These are phyloP conservation scores for Saxispiralis lemnorum DNA, from an alignment of 495 filamentous ascomycete genomes.

Conservation along the genomic window DNA sequence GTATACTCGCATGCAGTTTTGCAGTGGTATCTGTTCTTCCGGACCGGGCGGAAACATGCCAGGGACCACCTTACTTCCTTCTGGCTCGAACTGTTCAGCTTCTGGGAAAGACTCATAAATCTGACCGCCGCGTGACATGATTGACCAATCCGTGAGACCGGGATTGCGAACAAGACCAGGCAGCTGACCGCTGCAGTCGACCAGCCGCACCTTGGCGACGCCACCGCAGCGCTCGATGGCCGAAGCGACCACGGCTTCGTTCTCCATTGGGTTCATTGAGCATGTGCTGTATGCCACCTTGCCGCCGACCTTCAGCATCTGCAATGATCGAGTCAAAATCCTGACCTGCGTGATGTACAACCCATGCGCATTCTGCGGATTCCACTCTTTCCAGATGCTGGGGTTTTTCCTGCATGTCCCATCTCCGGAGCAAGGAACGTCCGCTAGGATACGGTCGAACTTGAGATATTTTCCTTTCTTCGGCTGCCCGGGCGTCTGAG, in stretches of 20 bases:
- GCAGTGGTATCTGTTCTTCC: constrained; percentile 49
- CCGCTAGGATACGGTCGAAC: constrained; percentile 88
- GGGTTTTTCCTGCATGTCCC: constrained; percentile 83
- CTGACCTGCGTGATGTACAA: constrained; percentile 69
- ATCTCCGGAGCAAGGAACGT: constrained; percentile 93
- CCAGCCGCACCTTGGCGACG: constrained; percentile 54
- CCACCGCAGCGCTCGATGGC: constrained; percentile 89
- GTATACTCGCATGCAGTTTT: constrained; percentile 84
- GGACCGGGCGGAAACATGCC: constrained; percentile 63
- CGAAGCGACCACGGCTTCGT: constrained; percentile 75
- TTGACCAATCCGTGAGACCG: constrained; percentile 62
- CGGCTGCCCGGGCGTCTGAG: constrained; percentile 27
- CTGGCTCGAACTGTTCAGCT: constrained; percentile 35
- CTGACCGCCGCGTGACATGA: constrained; percentile 65
- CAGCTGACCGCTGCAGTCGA: constrained; percentile 64
- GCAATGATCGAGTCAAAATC: constrained; percentile 80
- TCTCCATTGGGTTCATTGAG: constrained; percentile 93
- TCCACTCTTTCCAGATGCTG: constrained; percentile 90
- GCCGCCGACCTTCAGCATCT: constrained; percentile 91
- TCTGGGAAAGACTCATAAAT: constrained; percentile 65
- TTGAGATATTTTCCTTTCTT: constrained; percentile 59
- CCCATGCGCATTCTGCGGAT: constrained; percentile 61
- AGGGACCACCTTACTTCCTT: constrained; percentile 43
- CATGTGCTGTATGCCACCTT: constrained; percentile 93
- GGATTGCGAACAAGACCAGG: constrained; percentile 54